These are phyloP conservation scores for Chlorencoelia australis DNA, from an alignment of 2,329 filamentous ascomycete genomes.

Conservation along the genomic window DNA sequence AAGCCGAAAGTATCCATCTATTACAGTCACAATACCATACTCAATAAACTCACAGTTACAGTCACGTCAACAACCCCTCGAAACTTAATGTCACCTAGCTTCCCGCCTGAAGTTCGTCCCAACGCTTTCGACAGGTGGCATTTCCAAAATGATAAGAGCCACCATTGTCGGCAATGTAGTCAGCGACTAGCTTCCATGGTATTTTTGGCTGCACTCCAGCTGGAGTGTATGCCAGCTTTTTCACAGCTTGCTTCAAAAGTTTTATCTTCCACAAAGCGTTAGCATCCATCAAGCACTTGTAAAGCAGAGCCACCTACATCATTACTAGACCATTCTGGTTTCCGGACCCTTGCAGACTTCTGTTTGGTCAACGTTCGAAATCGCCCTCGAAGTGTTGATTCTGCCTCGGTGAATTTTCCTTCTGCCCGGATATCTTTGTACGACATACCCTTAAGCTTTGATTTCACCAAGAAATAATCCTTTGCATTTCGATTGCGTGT, in stretches of 20 bases:
- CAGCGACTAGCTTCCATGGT: conserved; percentile 47
- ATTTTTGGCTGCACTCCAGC: conserved; percentile 29
- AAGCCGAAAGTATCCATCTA: neutral
- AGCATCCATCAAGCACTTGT: neutral
- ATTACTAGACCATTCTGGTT: conserved; percentile 50
- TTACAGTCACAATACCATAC: neutral
- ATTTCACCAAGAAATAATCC: conserved; percentile 42
- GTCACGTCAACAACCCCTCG: no score
- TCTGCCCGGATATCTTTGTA: conserved; percentile 52
- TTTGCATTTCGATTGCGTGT: conserved; percentile 25
- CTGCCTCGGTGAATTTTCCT: conserved; percentile 51
- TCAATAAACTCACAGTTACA: no score
- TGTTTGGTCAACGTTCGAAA: conserved; percentile 55
- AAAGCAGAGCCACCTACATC: conserved; percentile 46
- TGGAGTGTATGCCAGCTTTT: conserved; percentile 21
- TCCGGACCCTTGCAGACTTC: conserved; percentile 51
- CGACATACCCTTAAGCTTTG: conserved; percentile 45
- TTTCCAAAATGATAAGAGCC: conserved; percentile 50
- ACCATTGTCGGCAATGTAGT: conserved; percentile 41
- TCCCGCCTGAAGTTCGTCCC: conserved; percentile 33
- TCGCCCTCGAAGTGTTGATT: conserved; percentile 63
- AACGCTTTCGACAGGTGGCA: conserved; percentile 48
- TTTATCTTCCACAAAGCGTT: conserved; percentile 29
- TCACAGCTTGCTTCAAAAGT: conserved; percentile 36
- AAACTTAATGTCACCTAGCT: neutral